These are phyloP conservation scores for Helotiales sp. DNA, from an alignment of 2,329 filamentous ascomycete genomes.

Conservation along the genomic window DNA sequence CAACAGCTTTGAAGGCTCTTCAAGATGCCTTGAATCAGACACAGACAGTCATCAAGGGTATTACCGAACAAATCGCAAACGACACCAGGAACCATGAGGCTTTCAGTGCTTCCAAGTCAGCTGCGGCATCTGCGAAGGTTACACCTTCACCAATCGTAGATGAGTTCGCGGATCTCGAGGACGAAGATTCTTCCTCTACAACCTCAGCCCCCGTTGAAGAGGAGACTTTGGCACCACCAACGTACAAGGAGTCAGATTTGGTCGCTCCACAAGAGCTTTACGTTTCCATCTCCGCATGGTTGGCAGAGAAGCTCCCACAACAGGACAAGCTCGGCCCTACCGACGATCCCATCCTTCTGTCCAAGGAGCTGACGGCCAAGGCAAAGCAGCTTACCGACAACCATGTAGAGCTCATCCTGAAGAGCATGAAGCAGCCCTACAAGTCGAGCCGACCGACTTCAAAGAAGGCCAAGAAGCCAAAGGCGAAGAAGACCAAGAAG, in stretches of 20 bases:
- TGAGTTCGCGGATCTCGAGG: constrained; percentile 78
- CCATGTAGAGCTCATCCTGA: constrained; percentile 72
- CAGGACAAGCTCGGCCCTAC: constrained; percentile 73
- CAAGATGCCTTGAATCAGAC: constrained; percentile 74
- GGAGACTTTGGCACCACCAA: constrained; percentile 62
- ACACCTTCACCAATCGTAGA: constrained; percentile 48
- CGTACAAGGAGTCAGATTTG: constrained; percentile 77
- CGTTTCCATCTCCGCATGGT: constrained; percentile 71
- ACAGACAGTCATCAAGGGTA: constrained; percentile 69
- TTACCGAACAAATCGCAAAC: constrained; percentile 75
- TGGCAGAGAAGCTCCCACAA: constrained; percentile 70
- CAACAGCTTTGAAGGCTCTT: constrained; percentile 69
- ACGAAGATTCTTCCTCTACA: constrained; percentile 56
- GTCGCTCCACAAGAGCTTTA: constrained; percentile 65
- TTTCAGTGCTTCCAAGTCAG: constrained; percentile 53
- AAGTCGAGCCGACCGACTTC: constrained; percentile 39
- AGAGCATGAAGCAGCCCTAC: constrained; percentile 61
- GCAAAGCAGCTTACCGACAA: constrained; percentile 73
- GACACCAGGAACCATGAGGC: constrained; percentile 64
- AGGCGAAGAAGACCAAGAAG: constrained; percentile 39
- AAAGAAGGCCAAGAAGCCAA: constrained; percentile 47
- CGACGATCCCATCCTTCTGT: constrained; percentile 75
- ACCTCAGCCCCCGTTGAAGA: constrained; percentile 47
- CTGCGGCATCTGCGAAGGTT: constrained; percentile 45
- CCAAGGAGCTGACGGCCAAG: constrained; percentile 73